Percentiles rank a stretch among this genome's conserved stretches.
Evolutionary conservation across 176 grass and related monocot genomes (phyloP).

Genomic region (Puccinellia tenuiflora): DNA sequence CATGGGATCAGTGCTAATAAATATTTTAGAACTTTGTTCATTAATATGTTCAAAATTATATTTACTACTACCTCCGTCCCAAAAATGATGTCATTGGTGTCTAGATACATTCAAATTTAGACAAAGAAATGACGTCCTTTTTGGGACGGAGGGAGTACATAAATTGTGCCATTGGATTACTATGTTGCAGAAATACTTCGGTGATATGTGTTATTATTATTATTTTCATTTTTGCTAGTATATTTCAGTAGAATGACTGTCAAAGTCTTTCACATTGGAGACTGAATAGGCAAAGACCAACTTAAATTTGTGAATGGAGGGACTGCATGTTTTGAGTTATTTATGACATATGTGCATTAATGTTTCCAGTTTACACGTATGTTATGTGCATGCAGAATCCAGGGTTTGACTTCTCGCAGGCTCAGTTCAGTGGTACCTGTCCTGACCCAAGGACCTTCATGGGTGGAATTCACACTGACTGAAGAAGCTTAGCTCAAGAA

Average conservation of each 20-base stretch:
- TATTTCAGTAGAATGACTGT: not conserved
- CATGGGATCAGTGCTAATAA: not conserved
- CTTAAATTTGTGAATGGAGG: not conserved
- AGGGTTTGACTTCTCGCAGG: conserved; percentile 92
- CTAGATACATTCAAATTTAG: too few species aligned
- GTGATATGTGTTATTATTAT: not conserved
- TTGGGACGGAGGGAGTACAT: too few species aligned
- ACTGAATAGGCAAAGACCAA: conserved; percentile 1
- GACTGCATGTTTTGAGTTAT: not conserved
- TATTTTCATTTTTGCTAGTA: not conserved
- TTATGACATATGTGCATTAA: conserved; percentile 2
- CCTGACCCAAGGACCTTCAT: conserved; percentile 97
- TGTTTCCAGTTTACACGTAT: not conserved
- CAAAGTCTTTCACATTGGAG: not conserved
- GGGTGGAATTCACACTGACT: conserved; percentile 62
- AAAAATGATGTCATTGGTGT: too few species aligned
- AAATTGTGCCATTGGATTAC: not conserved
- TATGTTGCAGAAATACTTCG: not conserved
- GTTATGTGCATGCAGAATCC: conserved; percentile 54
- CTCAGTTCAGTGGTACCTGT: conserved; percentile 82
- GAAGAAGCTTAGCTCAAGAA: not conserved
- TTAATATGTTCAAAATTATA: not conserved
- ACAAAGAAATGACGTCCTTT: too few species aligned
- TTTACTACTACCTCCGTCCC: too few species aligned
- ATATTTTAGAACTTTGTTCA: not conserved